A percentile compares a stretch with the other conserved stretches of the same genome.
These are phyloP conservation scores for Russula vinacea DNA, from an alignment of 768 basidiomycete genomes.

Conservation along the genomic window DNA sequence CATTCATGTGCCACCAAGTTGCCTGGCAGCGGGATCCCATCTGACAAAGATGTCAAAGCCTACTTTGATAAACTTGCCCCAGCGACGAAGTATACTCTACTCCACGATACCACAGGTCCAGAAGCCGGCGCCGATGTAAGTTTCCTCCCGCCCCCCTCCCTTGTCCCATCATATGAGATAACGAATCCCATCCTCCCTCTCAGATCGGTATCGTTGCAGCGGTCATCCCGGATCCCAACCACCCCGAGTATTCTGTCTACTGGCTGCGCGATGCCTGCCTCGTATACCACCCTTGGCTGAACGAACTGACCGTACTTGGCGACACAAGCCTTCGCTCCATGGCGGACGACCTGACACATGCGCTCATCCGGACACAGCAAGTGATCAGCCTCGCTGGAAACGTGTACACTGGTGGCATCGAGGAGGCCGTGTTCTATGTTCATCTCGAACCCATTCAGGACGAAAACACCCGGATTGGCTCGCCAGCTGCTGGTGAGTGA, in stretches of 20 bases:
- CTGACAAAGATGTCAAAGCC: conserved; percentile 10
- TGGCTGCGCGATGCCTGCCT: conserved; percentile 21
- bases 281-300: conserved; percentile 21
- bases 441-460: conserved; percentile 11
- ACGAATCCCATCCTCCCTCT: not conserved
- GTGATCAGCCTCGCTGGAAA: conserved; percentile 21
- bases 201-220: conserved; percentile 17
- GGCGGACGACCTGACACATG: conserved; percentile 17
- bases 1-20: conserved; percentile 1
- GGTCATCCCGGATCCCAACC: conserved; percentile 15
- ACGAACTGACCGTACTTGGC: conserved; percentile 17
- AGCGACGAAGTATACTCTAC: conserved; percentile 12
- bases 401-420: conserved; percentile 20
- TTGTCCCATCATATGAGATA: not conserved
- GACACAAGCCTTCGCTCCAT: conserved; percentile 20
- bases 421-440: conserved; percentile 19
- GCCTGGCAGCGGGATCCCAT: not conserved
- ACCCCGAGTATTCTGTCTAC: conserved; percentile 22
- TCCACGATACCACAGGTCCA: conserved; percentile 23
- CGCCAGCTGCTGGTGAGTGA: conserved; percentile 21
- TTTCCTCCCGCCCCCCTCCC: not conserved
- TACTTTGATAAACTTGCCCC: conserved; percentile 19
- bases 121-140: conserved; percentile 18
- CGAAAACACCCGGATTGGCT: conserved; percentile 11
- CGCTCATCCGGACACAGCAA: conserved; percentile 20